Base-by-base conservation (phyloP, 2,329 filamentous ascomycete genomes). In the Penicillium hesseltinei region DNA sequence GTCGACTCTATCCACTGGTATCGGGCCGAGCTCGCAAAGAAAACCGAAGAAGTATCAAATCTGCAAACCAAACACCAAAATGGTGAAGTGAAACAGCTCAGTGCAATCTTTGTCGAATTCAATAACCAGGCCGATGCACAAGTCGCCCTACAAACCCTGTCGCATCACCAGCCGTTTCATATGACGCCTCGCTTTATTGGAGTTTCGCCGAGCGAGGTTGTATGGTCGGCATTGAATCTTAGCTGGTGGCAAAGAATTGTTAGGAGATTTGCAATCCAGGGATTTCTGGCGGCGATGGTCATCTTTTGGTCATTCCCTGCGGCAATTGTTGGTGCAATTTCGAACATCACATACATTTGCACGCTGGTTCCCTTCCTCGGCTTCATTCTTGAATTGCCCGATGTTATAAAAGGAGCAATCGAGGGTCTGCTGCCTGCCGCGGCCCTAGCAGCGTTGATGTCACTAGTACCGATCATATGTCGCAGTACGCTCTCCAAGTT, bases 1-100 rank as follows among this genome's bases (percentile, higher is more conserved):
- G 91, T 96, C 9, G 92, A 97, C 75, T 92, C 91, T 0, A 96
- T 97, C 68, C 84, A 91, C 53, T 96, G 89, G 87, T 89, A 87
- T 62, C 89, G 93, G 47, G 78, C 81, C 3, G 87, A 93, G 71
- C 82, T 97, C 21, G 82, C 86, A 49, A 84, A 84, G 35, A 82
- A 92, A 35, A 85, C 91, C 47, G 84, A 89, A 4, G 81, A 88
- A 56, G 86, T 91, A n/a, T 80, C 87, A 17, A 75, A 80, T 21
- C 80, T 84, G 13, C 90, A 94, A 69, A 80, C 79, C 42, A 80
- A 82, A 35, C 88, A 92, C 68, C 82, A 81, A 49, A 75, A 80
- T 19, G 84, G 88, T 38, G 82, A 89, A 21, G 85, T 81, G 46
- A 84, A 86, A 61, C 82, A 84, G 59, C 78, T 91, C 11, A 84